Base-by-base conservation (phyloP, 768 basidiomycete genomes). In the Steccherinum ochraceum region DNA sequence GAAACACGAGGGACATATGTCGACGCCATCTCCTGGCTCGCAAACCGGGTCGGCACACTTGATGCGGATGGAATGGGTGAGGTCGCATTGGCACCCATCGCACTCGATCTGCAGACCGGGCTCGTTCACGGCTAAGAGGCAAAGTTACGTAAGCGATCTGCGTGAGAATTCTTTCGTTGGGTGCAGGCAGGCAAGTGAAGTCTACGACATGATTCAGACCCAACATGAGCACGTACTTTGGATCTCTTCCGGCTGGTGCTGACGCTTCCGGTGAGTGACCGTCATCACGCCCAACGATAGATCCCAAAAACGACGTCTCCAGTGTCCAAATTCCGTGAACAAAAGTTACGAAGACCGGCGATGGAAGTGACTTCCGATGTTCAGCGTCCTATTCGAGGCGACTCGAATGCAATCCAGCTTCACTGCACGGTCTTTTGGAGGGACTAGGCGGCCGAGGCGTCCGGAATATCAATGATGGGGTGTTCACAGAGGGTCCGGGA, bases 41-140 rank as follows among this genome's bases (percentile, higher is more conserved):
- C 89, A 93, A 39, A 69, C 72, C 4, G 81, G 77, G 67, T 90
- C 88, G 25, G 95, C 94, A 64, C 95, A 99, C 69, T 94, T 93
- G 64, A 99, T 92, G 55, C 94, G 87, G 55, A 96, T 83, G n/a
- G 90, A 90, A 64, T 97, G 93, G 2, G 96, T 97, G 58, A 98
- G 78, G 69, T 98, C 93, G 69, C 83, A 80, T 55, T 72, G 72
- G 68, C 94, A 95, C 12, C 80, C 69, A 65, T 93, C 92, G 72
- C 92, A 94, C 57, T 84, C 78, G 57, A 89, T 87, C 62, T 89
- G 84, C 27, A 86, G 73, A 52, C 88, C 90, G 13, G 89, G 89
- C 57, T 92, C 89, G 61, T 81, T 87, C 49, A 89, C 79, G 57
- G 81, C 84, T 87, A 57, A 53, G 40, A 42, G 23, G 19, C 20